These are phyloP conservation scores for Coemansia erecta DNA, from an alignment of 192 early-diverging fungal species.

Conservation along the genomic window DNA sequence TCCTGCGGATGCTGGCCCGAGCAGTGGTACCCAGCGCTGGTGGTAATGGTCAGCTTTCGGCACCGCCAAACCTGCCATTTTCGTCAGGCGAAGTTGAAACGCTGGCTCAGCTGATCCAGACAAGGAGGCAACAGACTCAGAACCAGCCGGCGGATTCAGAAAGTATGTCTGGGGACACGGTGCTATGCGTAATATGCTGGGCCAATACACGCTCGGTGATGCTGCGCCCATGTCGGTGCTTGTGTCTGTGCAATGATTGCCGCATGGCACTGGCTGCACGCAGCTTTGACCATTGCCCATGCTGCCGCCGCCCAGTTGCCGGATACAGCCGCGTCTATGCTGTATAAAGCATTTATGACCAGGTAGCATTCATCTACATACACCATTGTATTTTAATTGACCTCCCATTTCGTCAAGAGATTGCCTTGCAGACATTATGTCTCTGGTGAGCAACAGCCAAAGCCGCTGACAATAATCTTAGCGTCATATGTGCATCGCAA, in stretches of 20 bases:
- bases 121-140: constrained; percentile 15
- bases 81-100: constrained; percentile 17
- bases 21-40: constrained; percentile 26
- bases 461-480: background rate
- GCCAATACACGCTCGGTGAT: constrained; percentile 38
- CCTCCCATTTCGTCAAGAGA: background rate
- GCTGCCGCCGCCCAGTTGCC: constrained; percentile 38
- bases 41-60: background rate
- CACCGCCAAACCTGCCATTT: constrained; percentile 37
- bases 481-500: background rate
- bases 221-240: constrained; percentile 50
- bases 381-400: background rate
- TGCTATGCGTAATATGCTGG: constrained; percentile 48
- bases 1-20: constrained; percentile 5
- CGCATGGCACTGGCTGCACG: constrained; percentile 36
- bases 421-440: background rate
- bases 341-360: constrained; percentile 10
- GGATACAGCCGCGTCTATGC: constrained; percentile 52
- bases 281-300: constrained; percentile 51
- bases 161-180: background rate
- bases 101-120: constrained; percentile 45
- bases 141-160: background rate
- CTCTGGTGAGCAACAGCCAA: background rate
- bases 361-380: background rate
- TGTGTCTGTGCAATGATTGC: constrained; percentile 53